Evolutionary conservation across 352 stramenopile genomes (phyloP).

Genomic region (Globisporangium yorkense): DNA sequence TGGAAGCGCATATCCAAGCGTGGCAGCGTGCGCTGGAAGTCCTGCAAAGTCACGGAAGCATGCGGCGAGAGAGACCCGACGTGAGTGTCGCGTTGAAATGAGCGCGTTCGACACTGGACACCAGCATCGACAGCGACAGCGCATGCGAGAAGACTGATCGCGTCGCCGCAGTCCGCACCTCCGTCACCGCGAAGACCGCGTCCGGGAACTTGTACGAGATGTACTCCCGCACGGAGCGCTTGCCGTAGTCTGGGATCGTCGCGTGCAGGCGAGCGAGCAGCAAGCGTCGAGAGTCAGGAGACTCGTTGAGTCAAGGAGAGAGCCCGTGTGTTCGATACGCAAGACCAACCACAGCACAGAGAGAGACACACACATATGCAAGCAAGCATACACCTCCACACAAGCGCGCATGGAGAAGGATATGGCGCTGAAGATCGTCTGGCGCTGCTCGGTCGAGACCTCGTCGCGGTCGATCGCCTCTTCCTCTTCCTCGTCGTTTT

Average conservation of each 20-base stretch:
- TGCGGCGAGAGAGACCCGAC: no score
- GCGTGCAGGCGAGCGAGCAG: constrained; percentile 25
- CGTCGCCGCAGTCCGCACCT: constrained; percentile 24
- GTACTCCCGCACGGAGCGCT: constrained; percentile 57
- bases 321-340: neutral
- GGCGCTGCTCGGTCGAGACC: constrained; percentile 23
- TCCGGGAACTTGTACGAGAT: constrained; percentile 76
- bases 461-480: constrained; percentile 16
- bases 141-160: no score
- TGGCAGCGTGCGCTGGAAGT: constrained; percentile 67
- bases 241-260: constrained; percentile 78
- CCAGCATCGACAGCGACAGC: no score
- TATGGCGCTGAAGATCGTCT: constrained; percentile 82
- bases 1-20: constrained; percentile 32
- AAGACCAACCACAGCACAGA: neutral
- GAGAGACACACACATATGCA: neutral
- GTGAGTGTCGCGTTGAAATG: no score
- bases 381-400: neutral
- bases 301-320: constrained; percentile 24
- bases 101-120: no score
- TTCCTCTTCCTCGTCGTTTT: constrained; percentile 12
- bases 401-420: constrained; percentile 31
- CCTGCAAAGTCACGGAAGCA: no score
- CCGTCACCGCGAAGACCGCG: constrained; percentile 52
- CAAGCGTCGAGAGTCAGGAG: constrained; percentile 1